Evolutionary conservation across 2,329 filamentous ascomycete genomes (phyloP), one percentile per base, ranked within the genome.

Genomic region (Penicillium sp.): DNA sequence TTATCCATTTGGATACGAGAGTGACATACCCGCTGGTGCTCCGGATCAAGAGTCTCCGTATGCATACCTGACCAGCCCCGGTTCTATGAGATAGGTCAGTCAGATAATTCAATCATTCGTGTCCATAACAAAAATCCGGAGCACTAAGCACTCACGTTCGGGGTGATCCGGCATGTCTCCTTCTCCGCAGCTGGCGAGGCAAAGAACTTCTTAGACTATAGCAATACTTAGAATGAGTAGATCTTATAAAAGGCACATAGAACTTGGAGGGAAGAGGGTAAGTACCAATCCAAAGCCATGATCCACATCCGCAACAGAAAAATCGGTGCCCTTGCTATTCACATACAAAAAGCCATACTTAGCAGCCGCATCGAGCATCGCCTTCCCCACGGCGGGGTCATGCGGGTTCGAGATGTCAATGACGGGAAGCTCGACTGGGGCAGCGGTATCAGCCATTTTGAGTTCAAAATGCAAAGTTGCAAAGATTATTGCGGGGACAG

Each of bases 301-400:
- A 9, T 89, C 81, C 40, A 97, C 85, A 51, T 87, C 82, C 26
- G 81, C 74, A 0, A 81, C 75, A 0, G 87, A 78, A 46, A 97
- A 90, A 57, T 88, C 85, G 12, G 81, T 79, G 42, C 86, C 88
- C 22, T 85, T 82, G 68, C 90, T 92, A 68, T 86, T 87, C 67
- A 97, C 86, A 71, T 94, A 97, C 58, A 97, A 84, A 73, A 97
- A 97, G 58, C 93, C 93, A 74, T 92, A 88, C 51, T 87, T 85
- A 35, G 86, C 84, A 2, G 92, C 92, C 1, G 93, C 93, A 57
- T 89, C 83, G 41, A 97, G 85, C 41, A 97, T 77, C 54, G 81
- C 81, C 59, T 85, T 82, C 53, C 84, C 84, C 49, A 89, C 88
- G n/a, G 71, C 69, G 55, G 82, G 76, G 60, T 88, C 79, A 26